Evolutionary conservation across 352 stramenopile genomes (phyloP), one percentile per base, ranked within the genome.

Genomic region (Pythium sp.): DNA sequence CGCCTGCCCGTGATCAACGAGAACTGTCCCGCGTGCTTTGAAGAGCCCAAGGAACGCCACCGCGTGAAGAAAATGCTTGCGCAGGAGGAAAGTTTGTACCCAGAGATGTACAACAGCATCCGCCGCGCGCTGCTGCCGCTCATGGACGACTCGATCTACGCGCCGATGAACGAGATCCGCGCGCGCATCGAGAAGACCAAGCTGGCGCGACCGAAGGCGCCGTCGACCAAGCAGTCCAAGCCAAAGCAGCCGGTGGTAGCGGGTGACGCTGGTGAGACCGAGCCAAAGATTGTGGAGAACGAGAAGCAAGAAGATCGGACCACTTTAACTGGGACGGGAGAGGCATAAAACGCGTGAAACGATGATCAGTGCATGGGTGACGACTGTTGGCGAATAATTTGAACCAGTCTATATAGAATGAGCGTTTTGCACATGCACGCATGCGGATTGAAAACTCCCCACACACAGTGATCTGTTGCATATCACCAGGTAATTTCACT

Each of bases 21-120:
- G 75, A 99, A 99, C 79, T 99, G 97, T 70, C 97, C 97, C 14
- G 97, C 97, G 12, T 99, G 97, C 81, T 99, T 99, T 69, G 97
- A 99, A 76, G 92, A 98, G 78, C 95, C 97, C 15, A 99, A 95
- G 75, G 97, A 99, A 76, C 85, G 97, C 61, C 93, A 97, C 59
- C 86, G 97, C 49, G 84, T 99, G n/a, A 99, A 99, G 78, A 98
- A 98, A 74, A 89, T 99, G 69, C 85, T 99, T 18, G 92, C 91
- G 9, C 83, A 96, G 59, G 94, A 99, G 79, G 97, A 99, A 71
- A 97, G 84, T 65, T 72, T 98, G 3, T 97, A 96, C 67, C 93
- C 95, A 0, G 84, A 89, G 43, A 86, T 97, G 72, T 96, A 90
- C 70, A 87, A 90, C 69, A 90, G 79, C 55, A 69, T 94, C 15